Evolutionary conservation across 2,329 filamentous ascomycete species (phyloP).

Genomic region (Pseudogymnoascus sp.): DNA sequence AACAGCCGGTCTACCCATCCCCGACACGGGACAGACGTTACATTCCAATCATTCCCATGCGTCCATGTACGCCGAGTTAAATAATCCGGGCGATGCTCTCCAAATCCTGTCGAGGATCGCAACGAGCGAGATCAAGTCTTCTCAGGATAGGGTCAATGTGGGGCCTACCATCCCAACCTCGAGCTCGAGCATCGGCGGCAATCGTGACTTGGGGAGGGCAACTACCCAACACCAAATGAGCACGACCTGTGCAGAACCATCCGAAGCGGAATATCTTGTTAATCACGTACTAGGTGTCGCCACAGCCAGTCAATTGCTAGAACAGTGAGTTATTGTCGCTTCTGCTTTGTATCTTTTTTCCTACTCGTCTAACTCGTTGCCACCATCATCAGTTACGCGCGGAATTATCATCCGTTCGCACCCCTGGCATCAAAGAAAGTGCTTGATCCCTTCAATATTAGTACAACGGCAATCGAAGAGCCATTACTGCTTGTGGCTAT

Average conservation of each 20-base stretch:
- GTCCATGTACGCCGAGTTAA: slow-evolving; percentile 10
- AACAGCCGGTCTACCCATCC: not conserved
- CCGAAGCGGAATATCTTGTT: not conserved
- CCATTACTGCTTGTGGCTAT: slow-evolving; percentile 10
- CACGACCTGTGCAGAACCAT: not conserved
- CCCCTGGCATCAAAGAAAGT: slow-evolving; percentile 1
- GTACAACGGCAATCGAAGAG: not conserved
- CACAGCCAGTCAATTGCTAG: not conserved
- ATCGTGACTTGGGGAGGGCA: not conserved
- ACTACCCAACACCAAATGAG: not conserved
- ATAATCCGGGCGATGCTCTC: slow-evolving; percentile 11
- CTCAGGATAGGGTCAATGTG: not conserved
- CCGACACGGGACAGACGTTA: not conserved
- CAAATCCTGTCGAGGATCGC: slow-evolving; percentile 9
- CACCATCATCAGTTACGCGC: not conserved
- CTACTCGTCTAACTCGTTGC: not conserved
- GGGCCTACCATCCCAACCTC: not conserved
- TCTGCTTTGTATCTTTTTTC: not conserved
- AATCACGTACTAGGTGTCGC: not conserved
- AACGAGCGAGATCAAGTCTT: not conserved
- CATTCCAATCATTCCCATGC: not conserved
- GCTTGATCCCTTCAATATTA: not conserved
- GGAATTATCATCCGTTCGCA: slow-evolving; percentile 9
- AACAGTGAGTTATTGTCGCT: not conserved
- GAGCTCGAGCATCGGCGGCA: not conserved